Percentiles rank a stretch among this genome's conserved stretches.
Evolutionary conservation across 2,329 filamentous ascomycete genomes (phyloP).

Genomic region (Fusarium sp.): DNA sequence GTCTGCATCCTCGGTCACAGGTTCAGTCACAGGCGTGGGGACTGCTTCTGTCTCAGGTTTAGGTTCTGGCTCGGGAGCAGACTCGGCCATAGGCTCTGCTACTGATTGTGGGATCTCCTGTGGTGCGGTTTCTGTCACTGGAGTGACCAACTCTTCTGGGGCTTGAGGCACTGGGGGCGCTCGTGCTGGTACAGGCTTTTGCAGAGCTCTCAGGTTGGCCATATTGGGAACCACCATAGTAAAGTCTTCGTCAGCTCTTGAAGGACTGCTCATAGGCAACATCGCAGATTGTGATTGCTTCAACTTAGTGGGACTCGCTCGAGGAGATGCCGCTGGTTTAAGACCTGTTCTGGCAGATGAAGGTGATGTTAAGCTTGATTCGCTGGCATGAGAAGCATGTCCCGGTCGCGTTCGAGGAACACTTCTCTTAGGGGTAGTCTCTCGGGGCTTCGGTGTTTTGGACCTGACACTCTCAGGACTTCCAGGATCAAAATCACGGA

Average conservation of each 20-base stretch:
- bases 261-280: constrained; percentile 56
- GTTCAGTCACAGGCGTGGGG: not conserved
- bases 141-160: constrained; percentile 28
- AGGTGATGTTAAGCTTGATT: constrained; percentile 63
- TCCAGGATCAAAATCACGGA: constrained; percentile 60
- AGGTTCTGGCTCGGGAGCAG: not conserved
- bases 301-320: constrained; percentile 57
- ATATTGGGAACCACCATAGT: constrained; percentile 65
- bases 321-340: constrained; percentile 56
- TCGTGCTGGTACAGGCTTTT: constrained; percentile 43
- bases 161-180: constrained; percentile 23
- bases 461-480: constrained; percentile 63
- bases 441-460: constrained; percentile 66
- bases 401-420: constrained; percentile 60
- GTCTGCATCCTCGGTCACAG: constrained; percentile 1
- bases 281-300: constrained; percentile 51
- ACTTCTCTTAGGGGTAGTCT: constrained; percentile 65
- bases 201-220: constrained; percentile 51
- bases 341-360: constrained; percentile 50
- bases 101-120: constrained; percentile 10
- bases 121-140: constrained; percentile 25
- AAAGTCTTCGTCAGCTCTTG: constrained; percentile 64
- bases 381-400: constrained; percentile 63
- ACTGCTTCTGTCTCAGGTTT: not conserved
- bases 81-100: constrained; percentile 8